phyloP scores from a whole-genome alignment of 1,139 yeast genomes.

The Candida freyschussii region DNA sequence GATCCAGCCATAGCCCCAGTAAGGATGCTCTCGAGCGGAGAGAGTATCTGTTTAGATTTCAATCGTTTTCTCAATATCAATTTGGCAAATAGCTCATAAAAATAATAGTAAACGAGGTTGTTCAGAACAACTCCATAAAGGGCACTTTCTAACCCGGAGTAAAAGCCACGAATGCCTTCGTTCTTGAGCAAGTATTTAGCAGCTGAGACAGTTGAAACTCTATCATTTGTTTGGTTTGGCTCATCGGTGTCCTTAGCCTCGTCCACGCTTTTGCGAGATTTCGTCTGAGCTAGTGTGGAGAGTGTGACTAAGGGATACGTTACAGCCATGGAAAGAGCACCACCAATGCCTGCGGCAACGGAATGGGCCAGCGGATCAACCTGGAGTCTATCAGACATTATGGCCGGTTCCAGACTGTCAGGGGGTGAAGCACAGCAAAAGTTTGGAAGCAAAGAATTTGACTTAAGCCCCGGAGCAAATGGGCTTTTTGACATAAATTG shows the following conservation, averaged over 20 bases:
- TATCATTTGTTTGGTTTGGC: constrained; percentile 22
- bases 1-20: constrained; percentile 89
- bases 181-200: constrained; percentile 46
- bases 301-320: constrained; percentile 84
- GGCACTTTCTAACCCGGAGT: constrained; percentile 86
- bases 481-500: no score
- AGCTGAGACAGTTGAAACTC: constrained; percentile 22
- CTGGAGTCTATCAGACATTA: constrained; percentile 23
- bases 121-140: constrained; percentile 80
- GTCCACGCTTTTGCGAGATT: constrained; percentile 38
- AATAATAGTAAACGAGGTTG: constrained; percentile 86
- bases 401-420: background rate
- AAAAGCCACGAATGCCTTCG: constrained; percentile 69
- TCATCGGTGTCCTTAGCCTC: constrained; percentile 24
- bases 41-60: constrained; percentile 27
- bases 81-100: constrained; percentile 69
- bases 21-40: constrained; percentile 66
- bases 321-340: constrained; percentile 74
- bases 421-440: no score
- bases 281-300: constrained; percentile 80
- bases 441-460: no score
- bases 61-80: constrained; percentile 40
- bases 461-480: no score
- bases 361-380: constrained; percentile 72
- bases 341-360: constrained; percentile 89